phyloP scores from a whole-genome alignment of 2,329 filamentous ascomycete species.

The Dryadomyces sulphureus region DNA sequence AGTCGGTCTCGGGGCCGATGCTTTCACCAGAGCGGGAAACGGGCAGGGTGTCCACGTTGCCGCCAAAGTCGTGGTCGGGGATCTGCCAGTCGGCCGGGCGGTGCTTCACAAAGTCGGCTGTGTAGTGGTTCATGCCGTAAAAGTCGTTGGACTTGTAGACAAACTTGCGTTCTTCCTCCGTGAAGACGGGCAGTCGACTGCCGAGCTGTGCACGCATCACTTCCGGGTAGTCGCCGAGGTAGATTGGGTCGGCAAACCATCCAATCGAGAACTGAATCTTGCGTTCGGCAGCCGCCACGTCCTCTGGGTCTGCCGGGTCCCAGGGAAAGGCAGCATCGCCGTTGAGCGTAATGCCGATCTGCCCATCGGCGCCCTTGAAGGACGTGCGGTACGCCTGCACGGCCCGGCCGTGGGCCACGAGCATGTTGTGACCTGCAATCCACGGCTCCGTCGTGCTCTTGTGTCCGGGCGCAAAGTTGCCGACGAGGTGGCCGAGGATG shows the following conservation, averaged over 20 bases:
- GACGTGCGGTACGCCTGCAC: slow-evolving; percentile 74
- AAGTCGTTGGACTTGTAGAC: slow-evolving; percentile 83
- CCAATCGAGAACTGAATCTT: slow-evolving; percentile 79
- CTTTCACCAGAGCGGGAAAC: slow-evolving; percentile 56
- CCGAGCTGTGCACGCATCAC: slow-evolving; percentile 75
- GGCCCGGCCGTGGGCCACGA: slow-evolving; percentile 65
- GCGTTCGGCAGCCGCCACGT: slow-evolving; percentile 62
- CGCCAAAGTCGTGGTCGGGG: slow-evolving; percentile 53
- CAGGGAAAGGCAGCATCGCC: slow-evolving; percentile 73
- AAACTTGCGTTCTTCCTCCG: slow-evolving; percentile 54
- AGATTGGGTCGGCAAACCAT: slow-evolving; percentile 82
- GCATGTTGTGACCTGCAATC: slow-evolving; percentile 67
- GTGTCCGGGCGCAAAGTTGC: slow-evolving; percentile 68
- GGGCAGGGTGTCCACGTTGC: slow-evolving; percentile 60
- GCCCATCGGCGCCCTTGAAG: slow-evolving; percentile 47
- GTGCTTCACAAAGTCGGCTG: slow-evolving; percentile 73
- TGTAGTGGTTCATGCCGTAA: slow-evolving; percentile 92
- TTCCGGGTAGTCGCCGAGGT: slow-evolving; percentile 69
- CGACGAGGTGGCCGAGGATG: slow-evolving; percentile 65
- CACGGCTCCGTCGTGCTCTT: slow-evolving; percentile 66
- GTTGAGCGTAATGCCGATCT: slow-evolving; percentile 81
- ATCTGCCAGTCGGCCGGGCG: slow-evolving; percentile 34
- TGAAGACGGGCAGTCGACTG: slow-evolving; percentile 60
- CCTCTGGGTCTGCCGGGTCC: slow-evolving; percentile 60
- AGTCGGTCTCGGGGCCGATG: slow-evolving; percentile 74